These are phyloP conservation scores for Coniochaeta sp. DNA, from an alignment of 2,329 filamentous ascomycete genomes.

Conservation along the genomic window DNA sequence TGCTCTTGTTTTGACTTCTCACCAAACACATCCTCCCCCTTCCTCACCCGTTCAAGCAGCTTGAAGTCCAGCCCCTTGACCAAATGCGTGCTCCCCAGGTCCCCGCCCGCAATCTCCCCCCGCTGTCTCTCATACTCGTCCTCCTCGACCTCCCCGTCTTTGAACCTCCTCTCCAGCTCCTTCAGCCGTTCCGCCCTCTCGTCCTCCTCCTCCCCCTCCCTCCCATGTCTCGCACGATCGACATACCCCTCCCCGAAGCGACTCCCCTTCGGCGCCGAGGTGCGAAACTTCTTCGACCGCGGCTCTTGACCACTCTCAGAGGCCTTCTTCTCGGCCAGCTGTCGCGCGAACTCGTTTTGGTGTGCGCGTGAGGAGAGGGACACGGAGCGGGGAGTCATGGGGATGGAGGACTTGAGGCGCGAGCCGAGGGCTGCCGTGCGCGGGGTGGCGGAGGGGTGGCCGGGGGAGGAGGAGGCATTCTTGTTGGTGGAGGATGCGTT, in stretches of 20 bases:
- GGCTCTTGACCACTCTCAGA: constrained; percentile 52
- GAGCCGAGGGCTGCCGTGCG: constrained; percentile 61
- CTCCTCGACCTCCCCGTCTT: constrained; percentile 76
- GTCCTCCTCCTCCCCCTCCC: constrained; percentile 44
- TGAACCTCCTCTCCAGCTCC: constrained; percentile 73
- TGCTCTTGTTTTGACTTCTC: constrained; percentile 18
- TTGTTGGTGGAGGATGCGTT: constrained; percentile 31
- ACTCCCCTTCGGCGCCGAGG: constrained; percentile 74
- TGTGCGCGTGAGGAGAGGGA: constrained; percentile 23
- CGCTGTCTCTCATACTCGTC: constrained; percentile 69
- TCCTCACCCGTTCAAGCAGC: constrained; percentile 61
- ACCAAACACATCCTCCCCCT: constrained; percentile 61
- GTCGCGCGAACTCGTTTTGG: constrained; percentile 70
- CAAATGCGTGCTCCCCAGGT: constrained; percentile 73
- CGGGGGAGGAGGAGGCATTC: constrained; percentile 18
- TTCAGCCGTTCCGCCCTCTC: constrained; percentile 60
- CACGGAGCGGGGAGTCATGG: constrained; percentile 83
- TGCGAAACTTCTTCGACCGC: constrained; percentile 64
- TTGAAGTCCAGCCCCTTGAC: constrained; percentile 89
- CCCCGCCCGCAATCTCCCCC: constrained; percentile 74
- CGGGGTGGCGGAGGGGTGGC: constrained; percentile 11
- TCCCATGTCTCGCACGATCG: constrained; percentile 63
- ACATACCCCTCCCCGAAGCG: constrained; percentile 74
- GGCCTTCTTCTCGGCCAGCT: constrained; percentile 51
- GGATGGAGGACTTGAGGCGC: constrained; percentile 71